A percentile compares a stretch with the other conserved stretches of the same genome.
These are phyloP conservation scores for Coemansia sp. DNA, from an alignment of 192 early-diverging fungal species.

Conservation along the genomic window DNA sequence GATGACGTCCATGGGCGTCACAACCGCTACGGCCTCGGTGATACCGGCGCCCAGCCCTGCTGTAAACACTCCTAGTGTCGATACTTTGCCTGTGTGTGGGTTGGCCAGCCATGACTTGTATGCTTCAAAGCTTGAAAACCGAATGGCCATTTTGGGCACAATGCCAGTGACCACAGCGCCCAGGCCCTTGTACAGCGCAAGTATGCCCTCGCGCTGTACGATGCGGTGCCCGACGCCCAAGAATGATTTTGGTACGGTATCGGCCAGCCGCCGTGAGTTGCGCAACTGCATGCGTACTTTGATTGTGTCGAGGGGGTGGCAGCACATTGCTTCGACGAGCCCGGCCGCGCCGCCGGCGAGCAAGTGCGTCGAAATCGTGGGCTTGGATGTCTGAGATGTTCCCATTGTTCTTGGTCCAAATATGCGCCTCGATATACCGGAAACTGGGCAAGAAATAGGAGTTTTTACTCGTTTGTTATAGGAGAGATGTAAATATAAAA, in stretches of 20 bases:
- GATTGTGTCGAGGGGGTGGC: slow-evolving; percentile 95
- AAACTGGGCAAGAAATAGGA: neutral
- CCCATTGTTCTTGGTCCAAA: neutral
- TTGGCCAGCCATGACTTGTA: slow-evolving; percentile 82
- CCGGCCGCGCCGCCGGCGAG: slow-evolving; percentile 89
- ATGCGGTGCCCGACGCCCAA: slow-evolving; percentile 83
- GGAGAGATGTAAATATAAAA: neutral
- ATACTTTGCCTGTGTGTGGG: slow-evolving; percentile 61
- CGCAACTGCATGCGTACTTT: slow-evolving; percentile 96
- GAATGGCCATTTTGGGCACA: slow-evolving; percentile 99
- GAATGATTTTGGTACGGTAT: slow-evolving; percentile 56
- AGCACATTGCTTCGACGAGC: slow-evolving; percentile 84
- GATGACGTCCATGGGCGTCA: slow-evolving; percentile 98
- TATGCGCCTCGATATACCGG: neutral
- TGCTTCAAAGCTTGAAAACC: slow-evolving; percentile 92
- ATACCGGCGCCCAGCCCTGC: slow-evolving; percentile 90
- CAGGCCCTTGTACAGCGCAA: slow-evolving; percentile 95
- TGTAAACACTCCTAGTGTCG: slow-evolving; percentile 66
- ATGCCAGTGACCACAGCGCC: slow-evolving; percentile 95
- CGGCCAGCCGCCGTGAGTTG: slow-evolving; percentile 51
- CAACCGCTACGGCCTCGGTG: slow-evolving; percentile 91
- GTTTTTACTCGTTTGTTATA: neutral
- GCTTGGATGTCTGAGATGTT: slow-evolving; percentile 24
- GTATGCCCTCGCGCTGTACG: slow-evolving; percentile 78
- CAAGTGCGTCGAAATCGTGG: slow-evolving; percentile 75